Percentiles rank a stretch among this genome's conserved stretches.
phyloP scores from a whole-genome alignment of 306 rosid genomes.

The Hylodesmum podocarpum region DNA sequence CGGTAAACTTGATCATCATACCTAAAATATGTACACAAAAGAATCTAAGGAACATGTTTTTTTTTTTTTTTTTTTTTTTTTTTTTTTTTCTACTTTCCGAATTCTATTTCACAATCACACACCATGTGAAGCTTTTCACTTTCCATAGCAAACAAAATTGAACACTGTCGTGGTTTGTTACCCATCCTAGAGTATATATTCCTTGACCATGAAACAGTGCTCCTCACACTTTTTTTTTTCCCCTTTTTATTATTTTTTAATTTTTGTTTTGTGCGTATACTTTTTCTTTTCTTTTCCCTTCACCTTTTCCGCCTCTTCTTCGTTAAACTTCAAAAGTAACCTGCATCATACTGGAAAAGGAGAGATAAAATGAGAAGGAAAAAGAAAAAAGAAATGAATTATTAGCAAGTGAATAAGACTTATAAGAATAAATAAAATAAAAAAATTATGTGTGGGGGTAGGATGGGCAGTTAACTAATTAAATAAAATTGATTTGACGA shows the following conservation, averaged over 20 bases:
- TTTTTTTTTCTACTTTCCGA: not conserved
- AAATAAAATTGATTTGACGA: not conserved
- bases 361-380: not conserved
- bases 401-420: not conserved
- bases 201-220: constrained; percentile 28
- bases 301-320: not conserved
- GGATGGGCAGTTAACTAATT: not conserved
- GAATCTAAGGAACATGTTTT: not conserved
- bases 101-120: not conserved
- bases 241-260: not conserved
- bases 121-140: not conserved
- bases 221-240: not conserved
- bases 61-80: not conserved
- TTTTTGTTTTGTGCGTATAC: not conserved
- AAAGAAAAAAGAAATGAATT: not conserved
- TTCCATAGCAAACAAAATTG: constrained; percentile 27
- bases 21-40: not conserved
- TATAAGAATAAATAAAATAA: too few relatives aligned
- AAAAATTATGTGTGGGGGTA: not conserved
- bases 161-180: constrained; percentile 3
- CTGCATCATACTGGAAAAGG: constrained; percentile 6
- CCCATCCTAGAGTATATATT: not conserved
- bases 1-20: constrained; percentile 27
- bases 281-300: not conserved
- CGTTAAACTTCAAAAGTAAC: not conserved